Evolutionary conservation across 2,329 filamentous ascomycete species (phyloP).

Genomic region (Thelonectria rubi): DNA sequence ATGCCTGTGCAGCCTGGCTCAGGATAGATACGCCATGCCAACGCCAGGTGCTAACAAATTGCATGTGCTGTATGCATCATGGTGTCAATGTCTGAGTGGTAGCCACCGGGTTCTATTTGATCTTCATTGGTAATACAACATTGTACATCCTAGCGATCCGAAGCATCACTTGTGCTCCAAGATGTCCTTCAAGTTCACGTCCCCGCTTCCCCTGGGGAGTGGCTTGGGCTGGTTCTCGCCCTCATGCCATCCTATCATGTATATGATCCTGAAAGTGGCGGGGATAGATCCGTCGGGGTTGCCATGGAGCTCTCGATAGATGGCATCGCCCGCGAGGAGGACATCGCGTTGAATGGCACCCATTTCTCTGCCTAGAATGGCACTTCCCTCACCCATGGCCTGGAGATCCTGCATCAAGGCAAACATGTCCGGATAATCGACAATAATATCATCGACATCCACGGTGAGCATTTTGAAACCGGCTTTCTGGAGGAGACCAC

Average conservation of each 20-base stretch:
- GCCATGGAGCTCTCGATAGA: constrained; percentile 88
- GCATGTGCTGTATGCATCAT: not conserved
- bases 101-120: constrained; percentile 2
- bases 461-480: constrained; percentile 97
- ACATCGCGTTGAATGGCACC: constrained; percentile 83
- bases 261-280: constrained; percentile 93
- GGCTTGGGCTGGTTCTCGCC: constrained; percentile 81
- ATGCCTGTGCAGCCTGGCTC: not conserved
- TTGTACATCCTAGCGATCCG: constrained; percentile 20
- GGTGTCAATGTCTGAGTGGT: no score
- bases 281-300: constrained; percentile 81
- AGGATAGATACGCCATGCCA: not conserved
- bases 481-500: constrained; percentile 83
- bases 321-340: constrained; percentile 84
- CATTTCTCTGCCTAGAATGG: constrained; percentile 84
- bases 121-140: constrained; percentile 15
- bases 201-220: constrained; percentile 81
- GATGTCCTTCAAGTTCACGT: constrained; percentile 89
- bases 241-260: constrained; percentile 99
- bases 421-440: constrained; percentile 91
- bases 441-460: constrained; percentile 95
- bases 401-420: constrained; percentile 93
- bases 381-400: constrained; percentile 95
- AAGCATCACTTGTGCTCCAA: constrained; percentile 56
- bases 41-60: not conserved